These are phyloP conservation scores for Arctostaphylos glauca DNA, from an alignment of 148 eudicot species.

Conservation along the genomic window DNA sequence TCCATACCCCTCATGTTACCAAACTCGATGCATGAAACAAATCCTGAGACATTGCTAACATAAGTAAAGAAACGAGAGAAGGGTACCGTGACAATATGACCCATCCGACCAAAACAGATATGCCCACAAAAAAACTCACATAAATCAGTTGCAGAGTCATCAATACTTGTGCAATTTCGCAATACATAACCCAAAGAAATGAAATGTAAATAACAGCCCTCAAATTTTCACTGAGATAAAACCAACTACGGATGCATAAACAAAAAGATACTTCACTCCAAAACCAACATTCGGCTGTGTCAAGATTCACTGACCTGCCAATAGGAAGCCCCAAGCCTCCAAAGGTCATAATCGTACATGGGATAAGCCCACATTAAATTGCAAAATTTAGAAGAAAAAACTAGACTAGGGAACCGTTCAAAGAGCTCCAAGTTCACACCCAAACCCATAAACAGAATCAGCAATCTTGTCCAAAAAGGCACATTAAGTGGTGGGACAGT, in stretches of 20 bases:
- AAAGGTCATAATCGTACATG: background rate
- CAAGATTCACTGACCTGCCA: conserved; percentile 8
- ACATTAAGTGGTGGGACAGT: background rate
- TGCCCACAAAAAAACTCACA: background rate
- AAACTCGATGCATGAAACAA: background rate
- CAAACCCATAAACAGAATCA: background rate
- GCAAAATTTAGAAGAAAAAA: background rate
- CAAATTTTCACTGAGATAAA: background rate
- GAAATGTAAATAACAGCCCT: background rate
- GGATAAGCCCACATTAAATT: background rate
- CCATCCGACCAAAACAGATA: conserved; percentile 3
- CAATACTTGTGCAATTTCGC: background rate
- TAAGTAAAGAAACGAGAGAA: background rate
- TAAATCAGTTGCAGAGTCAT: background rate
- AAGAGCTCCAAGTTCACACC: background rate
- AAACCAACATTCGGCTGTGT: background rate
- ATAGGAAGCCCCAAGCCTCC: conserved; percentile 1
- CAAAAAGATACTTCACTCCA: background rate
- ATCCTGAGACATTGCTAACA: background rate
- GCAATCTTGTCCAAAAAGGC: background rate
- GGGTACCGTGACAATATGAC: background rate
- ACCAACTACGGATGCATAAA: background rate
- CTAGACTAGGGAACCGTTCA: background rate
- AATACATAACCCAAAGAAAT: background rate
- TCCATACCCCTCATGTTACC: background rate